Percentiles rank a stretch among this genome's conserved stretches.
Conservation (phyloP, 352 stramenopile species). For the Pseudoperonospora humuli region DNA sequence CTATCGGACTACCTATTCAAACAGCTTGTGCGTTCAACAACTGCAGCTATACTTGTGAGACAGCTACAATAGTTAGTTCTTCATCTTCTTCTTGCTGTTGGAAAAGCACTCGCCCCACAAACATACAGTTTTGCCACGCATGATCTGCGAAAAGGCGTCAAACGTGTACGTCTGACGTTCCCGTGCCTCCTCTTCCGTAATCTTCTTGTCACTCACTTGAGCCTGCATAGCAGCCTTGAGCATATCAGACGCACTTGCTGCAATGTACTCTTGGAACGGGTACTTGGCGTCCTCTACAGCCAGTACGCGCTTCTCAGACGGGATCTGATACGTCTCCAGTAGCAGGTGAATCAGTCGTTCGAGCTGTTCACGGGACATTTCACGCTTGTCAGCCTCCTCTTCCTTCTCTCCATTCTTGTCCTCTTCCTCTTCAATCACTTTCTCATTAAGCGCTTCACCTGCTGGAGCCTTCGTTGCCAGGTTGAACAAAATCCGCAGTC, state of each 20-base stretch:
- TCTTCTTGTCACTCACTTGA: slow-evolving; percentile 38
- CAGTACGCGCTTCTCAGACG: slow-evolving; percentile 78
- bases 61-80: slow-evolving; percentile 37
- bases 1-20: background rate
- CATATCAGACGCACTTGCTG: slow-evolving; percentile 27
- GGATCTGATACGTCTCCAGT: slow-evolving; percentile 74
- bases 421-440: slow-evolving; percentile 4
- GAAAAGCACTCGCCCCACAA: slow-evolving; percentile 82
- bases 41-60: background rate
- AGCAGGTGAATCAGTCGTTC: slow-evolving; percentile 59
- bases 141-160: slow-evolving; percentile 68
- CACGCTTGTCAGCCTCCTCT: slow-evolving; percentile 26
- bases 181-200: slow-evolving; percentile 49
- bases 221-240: slow-evolving; percentile 33
- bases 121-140: slow-evolving; percentile 74
- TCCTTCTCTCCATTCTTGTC: slow-evolving; percentile 20
- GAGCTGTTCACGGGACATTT: slow-evolving; percentile 50
- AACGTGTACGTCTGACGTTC: slow-evolving; percentile 52
- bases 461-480: slow-evolving; percentile 38
- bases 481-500: slow-evolving; percentile 65
- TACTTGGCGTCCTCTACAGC: slow-evolving; percentile 58
- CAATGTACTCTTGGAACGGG: slow-evolving; percentile 71
- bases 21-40: background rate
- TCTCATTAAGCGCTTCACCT: slow-evolving; percentile 9
- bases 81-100: slow-evolving; percentile 80